phyloP scores from a whole-genome alignment of 495 filamentous ascomycete genomes.

The Aspergillus steynii region DNA sequence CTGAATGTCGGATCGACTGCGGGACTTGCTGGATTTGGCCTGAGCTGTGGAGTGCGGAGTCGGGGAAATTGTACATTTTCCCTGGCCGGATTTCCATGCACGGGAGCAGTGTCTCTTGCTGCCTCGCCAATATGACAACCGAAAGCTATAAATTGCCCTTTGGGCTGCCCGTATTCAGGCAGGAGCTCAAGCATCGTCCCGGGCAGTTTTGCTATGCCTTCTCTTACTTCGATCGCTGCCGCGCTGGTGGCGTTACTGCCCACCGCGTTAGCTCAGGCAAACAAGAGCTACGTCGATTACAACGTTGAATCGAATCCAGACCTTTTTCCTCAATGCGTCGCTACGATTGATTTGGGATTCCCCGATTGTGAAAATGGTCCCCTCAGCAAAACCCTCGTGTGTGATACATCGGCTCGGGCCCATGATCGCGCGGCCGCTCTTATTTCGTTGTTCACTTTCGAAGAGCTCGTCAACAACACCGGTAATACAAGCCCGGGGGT shows the following conservation, averaged over 20 bases:
- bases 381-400: constrained; percentile 41
- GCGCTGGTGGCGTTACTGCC: constrained; percentile 33
- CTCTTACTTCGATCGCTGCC: constrained; percentile 18
- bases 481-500: constrained; percentile 55
- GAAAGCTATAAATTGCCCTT: constrained; percentile 1
- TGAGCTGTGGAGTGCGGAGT: constrained; percentile 3
- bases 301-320: constrained; percentile 30
- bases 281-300: constrained; percentile 35
- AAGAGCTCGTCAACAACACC: constrained; percentile 60
- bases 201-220: constrained; percentile 18
- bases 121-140: neutral
- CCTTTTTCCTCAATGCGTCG: constrained; percentile 28
- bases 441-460: constrained; percentile 46
- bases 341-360: constrained; percentile 27
- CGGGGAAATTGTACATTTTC: constrained; percentile 10
- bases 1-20: constrained; percentile 21
- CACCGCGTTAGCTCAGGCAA: constrained; percentile 27
- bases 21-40: constrained; percentile 23
- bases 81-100: neutral
- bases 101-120: neutral
- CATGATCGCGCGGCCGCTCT: constrained; percentile 48
- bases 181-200: neutral
- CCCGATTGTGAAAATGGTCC: constrained; percentile 37
- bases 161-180: neutral
- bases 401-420: constrained; percentile 45